These are phyloP conservation scores for Penicillium desertorum DNA, from an alignment of 495 filamentous ascomycete species.

Conservation along the genomic window DNA sequence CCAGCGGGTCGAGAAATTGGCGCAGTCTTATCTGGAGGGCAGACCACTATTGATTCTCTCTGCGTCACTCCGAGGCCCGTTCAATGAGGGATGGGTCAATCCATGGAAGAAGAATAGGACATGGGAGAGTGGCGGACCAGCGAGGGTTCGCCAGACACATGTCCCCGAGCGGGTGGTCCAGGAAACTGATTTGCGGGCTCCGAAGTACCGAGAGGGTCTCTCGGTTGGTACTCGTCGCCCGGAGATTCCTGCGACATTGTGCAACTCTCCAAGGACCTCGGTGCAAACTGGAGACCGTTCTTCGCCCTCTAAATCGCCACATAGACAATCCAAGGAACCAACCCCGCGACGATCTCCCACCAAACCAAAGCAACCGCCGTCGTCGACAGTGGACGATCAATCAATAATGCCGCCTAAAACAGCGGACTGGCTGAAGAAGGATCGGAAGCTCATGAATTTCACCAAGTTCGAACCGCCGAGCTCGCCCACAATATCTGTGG, in stretches of 20 bases:
- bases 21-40: constrained; percentile 58
- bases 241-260: constrained; percentile 3
- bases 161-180: constrained; percentile 16
- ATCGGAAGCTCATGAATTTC: constrained; percentile 35
- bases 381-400: not conserved
- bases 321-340: not conserved
- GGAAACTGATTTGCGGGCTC: constrained; percentile 19
- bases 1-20: constrained; percentile 57
- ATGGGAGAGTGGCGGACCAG: not conserved
- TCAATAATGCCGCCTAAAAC: constrained; percentile 10
- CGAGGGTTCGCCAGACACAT: not conserved
- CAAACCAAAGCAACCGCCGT: constrained; percentile 7
- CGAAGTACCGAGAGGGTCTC: constrained; percentile 12
- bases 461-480: constrained; percentile 41
- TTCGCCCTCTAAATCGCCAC: constrained; percentile 4
- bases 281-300: not conserved
- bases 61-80: constrained; percentile 61
- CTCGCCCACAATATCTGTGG: constrained; percentile 37
- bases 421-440: constrained; percentile 42
- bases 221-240: constrained; percentile 1
- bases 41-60: constrained; percentile 59
- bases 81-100: constrained; percentile 62
- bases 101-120: constrained; percentile 55
- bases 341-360: constrained; percentile 2
- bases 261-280: not conserved